A percentile compares a stretch with the other conserved stretches of the same genome.
Conservation (phyloP, 257 asterid genomes). For the Verbena officinalis region DNA sequence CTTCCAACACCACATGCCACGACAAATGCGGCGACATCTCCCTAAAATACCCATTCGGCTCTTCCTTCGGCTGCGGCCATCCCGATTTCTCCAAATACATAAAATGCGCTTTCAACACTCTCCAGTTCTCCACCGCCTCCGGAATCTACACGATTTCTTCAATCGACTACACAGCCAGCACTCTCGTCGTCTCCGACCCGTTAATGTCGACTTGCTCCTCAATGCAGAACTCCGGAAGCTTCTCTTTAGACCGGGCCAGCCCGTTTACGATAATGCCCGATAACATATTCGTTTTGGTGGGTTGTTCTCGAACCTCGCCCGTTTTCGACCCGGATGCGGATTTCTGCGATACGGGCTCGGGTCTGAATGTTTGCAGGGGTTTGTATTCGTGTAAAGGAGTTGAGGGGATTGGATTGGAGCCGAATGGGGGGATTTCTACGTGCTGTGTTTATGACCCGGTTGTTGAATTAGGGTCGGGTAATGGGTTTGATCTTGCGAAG, state of each 20-base stretch:
- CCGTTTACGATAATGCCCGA: slow-evolving; percentile 49
- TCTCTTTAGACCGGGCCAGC: slow-evolving; percentile 38
- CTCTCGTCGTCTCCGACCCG: slow-evolving; percentile 51
- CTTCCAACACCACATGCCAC: slow-evolving; percentile 47
- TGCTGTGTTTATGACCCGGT: slow-evolving; percentile 66
- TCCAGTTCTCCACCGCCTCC: slow-evolving; percentile 47
- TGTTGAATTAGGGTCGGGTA: slow-evolving; percentile 38
- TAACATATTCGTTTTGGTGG: slow-evolving; percentile 57
- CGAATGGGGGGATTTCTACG: slow-evolving; percentile 52
- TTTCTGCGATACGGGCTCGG: slow-evolving; percentile 64
- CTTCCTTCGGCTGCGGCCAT: slow-evolving; percentile 65
- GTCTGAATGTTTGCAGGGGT: slow-evolving; percentile 57
- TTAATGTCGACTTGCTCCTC: slow-evolving; percentile 77
- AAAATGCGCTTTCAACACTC: slow-evolving; percentile 39
- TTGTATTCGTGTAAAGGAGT: slow-evolving; percentile 60
- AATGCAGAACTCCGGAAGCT: slow-evolving; percentile 76
- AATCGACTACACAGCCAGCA: slow-evolving; percentile 53
- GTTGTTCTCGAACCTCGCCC: slow-evolving; percentile 71
- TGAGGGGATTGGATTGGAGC: slow-evolving; percentile 62
- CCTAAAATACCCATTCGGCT: slow-evolving; percentile 64
- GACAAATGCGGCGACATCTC: slow-evolving; percentile 51
- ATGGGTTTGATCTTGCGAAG: slow-evolving; percentile 65
- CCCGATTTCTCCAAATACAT: slow-evolving; percentile 56
- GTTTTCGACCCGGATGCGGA: slow-evolving; percentile 56
- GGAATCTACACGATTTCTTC: slow-evolving; percentile 52